A percentile compares a stretch with the other conserved stretches of the same genome.
phyloP scores from a whole-genome alignment of 2,329 filamentous ascomycete species.

The Ophiostoma sp. region DNA sequence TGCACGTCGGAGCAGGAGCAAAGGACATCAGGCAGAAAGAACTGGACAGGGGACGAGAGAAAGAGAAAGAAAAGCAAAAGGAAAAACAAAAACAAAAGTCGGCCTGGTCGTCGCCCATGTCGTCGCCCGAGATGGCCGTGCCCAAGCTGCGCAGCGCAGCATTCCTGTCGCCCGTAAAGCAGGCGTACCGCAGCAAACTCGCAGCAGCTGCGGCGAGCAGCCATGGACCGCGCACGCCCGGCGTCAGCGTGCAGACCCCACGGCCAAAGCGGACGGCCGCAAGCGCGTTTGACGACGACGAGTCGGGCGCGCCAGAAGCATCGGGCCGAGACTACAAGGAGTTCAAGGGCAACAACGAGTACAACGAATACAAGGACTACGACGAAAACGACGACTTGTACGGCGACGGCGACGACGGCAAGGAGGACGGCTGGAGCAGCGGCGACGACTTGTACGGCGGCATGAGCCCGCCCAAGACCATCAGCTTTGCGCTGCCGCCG shows the following conservation, averaged over 20 bases:
- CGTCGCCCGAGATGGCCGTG: constrained; percentile 70
- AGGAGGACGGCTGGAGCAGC: constrained; percentile 65
- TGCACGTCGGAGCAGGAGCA: constrained; percentile 23
- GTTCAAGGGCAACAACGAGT: background rate
- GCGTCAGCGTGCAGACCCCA: constrained; percentile 80
- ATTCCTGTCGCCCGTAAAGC: constrained; percentile 67
- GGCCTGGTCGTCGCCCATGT: constrained; percentile 48
- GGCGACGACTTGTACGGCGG: constrained; percentile 63
- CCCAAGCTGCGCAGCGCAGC: constrained; percentile 80
- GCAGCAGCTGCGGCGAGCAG: constrained; percentile 35
- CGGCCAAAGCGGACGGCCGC: constrained; percentile 37
- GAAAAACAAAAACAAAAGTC: constrained; percentile 37
- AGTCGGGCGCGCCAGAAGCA: constrained; percentile 1
- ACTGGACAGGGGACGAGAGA: background rate
- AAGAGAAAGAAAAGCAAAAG: constrained; percentile 15
- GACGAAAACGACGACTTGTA: background rate
- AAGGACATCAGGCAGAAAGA: constrained; percentile 23
- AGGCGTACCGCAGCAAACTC: constrained; percentile 39
- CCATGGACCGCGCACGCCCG: constrained; percentile 61
- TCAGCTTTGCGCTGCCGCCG: constrained; percentile 75
- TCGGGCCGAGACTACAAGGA: background rate
- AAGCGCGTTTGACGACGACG: constrained; percentile 20
- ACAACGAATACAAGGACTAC: background rate
- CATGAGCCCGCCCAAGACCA: constrained; percentile 89
- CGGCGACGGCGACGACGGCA: background rate